Base-by-base conservation (phyloP, 371 early-diverging fungal genomes). In the Mucor circinelloides region DNA sequence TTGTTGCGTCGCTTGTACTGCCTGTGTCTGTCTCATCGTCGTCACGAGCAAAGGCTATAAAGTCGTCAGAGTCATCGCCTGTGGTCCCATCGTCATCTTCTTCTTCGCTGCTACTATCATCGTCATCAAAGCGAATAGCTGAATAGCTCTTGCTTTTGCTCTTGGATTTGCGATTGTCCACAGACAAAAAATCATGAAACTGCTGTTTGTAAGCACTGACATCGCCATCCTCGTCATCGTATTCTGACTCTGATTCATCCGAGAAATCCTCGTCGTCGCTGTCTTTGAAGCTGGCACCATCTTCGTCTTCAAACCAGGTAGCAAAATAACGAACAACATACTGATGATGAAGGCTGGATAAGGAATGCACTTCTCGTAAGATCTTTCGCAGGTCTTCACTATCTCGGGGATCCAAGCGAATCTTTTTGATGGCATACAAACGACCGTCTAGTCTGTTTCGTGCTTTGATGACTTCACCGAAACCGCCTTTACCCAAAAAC, bases 391-490 rank as follows among this genome's bases (percentile, higher is more conserved):
- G 87, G 52, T 88, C 88, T 52, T 94, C 94, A 59, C 87, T 88
- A 55, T 93, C 91, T 32, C 87, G 82, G 25, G 93, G 89, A 75
- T 89, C 91, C 75, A 90, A 69, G 9, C 84, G 82, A 72, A 94
- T 90, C 70, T 92, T 95, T 68, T 96, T 97, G 71, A 97, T 90
- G 7, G 98, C 98, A 73, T 97, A 97, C 32, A 91, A 82, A 19
- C 93, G 83, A 23, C 94, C 93, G 65, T 97, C 96, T 8, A 92
- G 74, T 56, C 83, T 71, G 58, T 97, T 97, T 30, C 95, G 83
- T 0, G 94, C 94, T 72, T 98, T 98, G 60, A 96, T 92, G 2
- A 97, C 98, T 66, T 93, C 92, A 10, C 98, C 98, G 82, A 96
- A 97, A 0, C 96, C 96, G 9, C 94, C 97, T 73, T 89, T 90